These are phyloP conservation scores for Aristolochia californica DNA, from an alignment of 164 flowering plant genomes.

Conservation along the genomic window DNA sequence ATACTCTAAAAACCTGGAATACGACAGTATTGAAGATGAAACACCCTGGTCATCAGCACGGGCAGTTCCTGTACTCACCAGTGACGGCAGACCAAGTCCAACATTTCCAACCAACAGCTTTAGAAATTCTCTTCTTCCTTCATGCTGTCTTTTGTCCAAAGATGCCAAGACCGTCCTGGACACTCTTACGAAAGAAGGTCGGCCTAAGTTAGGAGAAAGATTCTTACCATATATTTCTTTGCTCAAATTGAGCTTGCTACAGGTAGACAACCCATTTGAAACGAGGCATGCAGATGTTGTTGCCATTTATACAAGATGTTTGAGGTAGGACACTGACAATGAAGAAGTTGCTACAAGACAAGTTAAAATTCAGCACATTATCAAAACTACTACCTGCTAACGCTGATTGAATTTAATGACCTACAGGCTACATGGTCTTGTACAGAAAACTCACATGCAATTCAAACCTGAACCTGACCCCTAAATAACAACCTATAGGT, in stretches of 20 bases:
- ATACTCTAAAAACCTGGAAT: slow-evolving; percentile 85
- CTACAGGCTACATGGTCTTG: neutral
- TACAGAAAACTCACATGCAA: neutral
- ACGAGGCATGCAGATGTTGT: slow-evolving; percentile 64
- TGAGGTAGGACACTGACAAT: too few relatives aligned
- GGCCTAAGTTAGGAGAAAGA: slow-evolving; percentile 23
- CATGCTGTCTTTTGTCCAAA: slow-evolving; percentile 34
- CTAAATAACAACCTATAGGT: neutral
- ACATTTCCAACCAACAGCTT: slow-evolving; percentile 70
- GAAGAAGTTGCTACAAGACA: slow-evolving; percentile 1
- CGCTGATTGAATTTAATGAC: neutral
- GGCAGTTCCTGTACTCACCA: slow-evolving; percentile 52
- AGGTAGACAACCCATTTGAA: slow-evolving; percentile 46
- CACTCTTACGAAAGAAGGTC: slow-evolving; percentile 26
- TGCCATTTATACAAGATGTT: too few relatives aligned
- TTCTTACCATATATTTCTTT: slow-evolving; percentile 40
- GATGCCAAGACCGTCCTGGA: slow-evolving; percentile 42
- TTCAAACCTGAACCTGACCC: too few relatives aligned
- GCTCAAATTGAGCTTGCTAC: slow-evolving; percentile 20
- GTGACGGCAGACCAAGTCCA: slow-evolving; percentile 48
- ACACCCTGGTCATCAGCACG: slow-evolving; percentile 91
- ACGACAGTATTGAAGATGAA: slow-evolving; percentile 90
- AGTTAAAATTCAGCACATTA: neutral
- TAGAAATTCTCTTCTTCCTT: slow-evolving; percentile 68
- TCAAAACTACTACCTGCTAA: neutral